phyloP scores from a whole-genome alignment of 169 alveolate genomes.

The Plasmodium berghei region DNA sequence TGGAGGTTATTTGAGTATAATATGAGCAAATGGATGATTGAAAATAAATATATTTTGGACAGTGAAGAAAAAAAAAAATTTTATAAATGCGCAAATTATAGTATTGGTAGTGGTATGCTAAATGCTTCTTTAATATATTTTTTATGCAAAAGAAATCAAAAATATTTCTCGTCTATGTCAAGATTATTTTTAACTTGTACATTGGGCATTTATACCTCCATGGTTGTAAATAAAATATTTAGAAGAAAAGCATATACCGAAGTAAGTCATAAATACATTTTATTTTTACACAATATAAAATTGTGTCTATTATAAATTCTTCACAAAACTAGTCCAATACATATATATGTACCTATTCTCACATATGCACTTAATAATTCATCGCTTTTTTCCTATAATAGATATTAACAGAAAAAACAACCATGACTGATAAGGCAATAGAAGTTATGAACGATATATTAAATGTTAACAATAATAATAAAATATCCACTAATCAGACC shows the following conservation, averaged over 20 bases:
- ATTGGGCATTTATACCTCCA: constrained; percentile 61
- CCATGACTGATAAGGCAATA: constrained; percentile 63
- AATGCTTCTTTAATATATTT: constrained; percentile 56
- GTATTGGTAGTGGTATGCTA: constrained; percentile 51
- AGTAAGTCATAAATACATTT: constrained; percentile 4
- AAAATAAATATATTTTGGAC: constrained; percentile 65
- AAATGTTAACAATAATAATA: constrained; percentile 26
- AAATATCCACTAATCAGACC: constrained; percentile 1
- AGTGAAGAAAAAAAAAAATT: constrained; percentile 60
- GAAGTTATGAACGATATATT: constrained; percentile 61
- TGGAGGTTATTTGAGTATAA: constrained; percentile 69
- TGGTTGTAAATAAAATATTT: constrained; percentile 64
- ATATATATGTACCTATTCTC: neutral
- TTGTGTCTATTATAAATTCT: neutral
- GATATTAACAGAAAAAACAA: constrained; percentile 52
- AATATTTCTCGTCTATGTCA: constrained; percentile 35
- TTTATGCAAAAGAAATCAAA: constrained; percentile 47
- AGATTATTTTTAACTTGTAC: constrained; percentile 55
- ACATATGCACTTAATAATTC: neutral
- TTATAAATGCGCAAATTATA: constrained; percentile 67
- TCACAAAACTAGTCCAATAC: neutral
- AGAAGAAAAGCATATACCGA: constrained; percentile 65
- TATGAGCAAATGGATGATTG: constrained; percentile 74
- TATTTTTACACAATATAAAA: neutral
- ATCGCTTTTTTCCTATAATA: neutral